Conservation (phyloP, 2,329 filamentous ascomycete genomes). For the Pezicula carpinea region DNA sequence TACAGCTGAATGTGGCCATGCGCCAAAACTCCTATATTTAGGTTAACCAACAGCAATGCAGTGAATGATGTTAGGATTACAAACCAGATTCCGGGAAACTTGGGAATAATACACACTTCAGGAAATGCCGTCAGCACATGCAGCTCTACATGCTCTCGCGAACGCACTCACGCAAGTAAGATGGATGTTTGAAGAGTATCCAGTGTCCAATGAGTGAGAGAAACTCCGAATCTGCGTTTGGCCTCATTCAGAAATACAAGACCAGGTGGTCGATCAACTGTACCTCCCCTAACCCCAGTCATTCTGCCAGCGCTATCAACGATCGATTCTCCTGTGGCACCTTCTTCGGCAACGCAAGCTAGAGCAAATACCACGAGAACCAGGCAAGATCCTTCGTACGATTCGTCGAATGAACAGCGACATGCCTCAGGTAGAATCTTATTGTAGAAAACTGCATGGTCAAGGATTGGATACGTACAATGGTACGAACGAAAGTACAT, state of each 20-base stretch:
- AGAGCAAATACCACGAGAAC: constrained; percentile 2
- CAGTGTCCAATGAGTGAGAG: neutral
- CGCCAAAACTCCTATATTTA: neutral
- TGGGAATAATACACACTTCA: constrained; percentile 3
- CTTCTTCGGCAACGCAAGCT: neutral
- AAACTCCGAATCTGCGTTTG: neutral
- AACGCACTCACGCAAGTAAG: constrained; percentile 1
- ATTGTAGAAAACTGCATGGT: neutral
- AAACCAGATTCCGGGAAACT: constrained; percentile 4
- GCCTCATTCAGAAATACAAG: constrained; percentile 2
- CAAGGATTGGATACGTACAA: constrained; percentile 1
- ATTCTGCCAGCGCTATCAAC: neutral
- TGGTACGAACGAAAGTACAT: neutral
- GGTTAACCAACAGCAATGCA: neutral
- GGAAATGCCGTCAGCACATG: neutral
- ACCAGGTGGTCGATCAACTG: neutral
- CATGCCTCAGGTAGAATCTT: neutral
- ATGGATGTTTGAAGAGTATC: neutral
- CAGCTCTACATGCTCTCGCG: too few relatives aligned
- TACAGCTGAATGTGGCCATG: neutral
- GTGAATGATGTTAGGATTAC: neutral
- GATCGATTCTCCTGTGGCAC: neutral
- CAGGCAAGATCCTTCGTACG: neutral
- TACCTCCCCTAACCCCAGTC: neutral
- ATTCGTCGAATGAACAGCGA: neutral